These are phyloP conservation scores for Pythium pectinolyticum DNA, from an alignment of 352 stramenopile species.

Conservation along the genomic window DNA sequence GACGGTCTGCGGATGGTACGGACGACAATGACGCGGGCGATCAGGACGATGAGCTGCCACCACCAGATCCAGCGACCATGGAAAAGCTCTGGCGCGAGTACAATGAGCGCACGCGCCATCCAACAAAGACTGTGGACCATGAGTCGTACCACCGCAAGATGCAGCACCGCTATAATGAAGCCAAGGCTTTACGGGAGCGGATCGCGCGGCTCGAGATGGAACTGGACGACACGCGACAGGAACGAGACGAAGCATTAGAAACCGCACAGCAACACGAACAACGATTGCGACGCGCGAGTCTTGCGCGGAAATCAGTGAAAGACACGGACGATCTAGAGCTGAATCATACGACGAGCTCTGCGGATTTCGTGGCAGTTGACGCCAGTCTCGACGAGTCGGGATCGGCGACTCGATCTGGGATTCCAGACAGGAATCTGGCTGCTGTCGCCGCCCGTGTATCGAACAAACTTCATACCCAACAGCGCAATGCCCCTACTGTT, in stretches of 20 bases:
- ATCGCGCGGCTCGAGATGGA: slow-evolving; percentile 49
- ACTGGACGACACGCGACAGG: slow-evolving; percentile 31
- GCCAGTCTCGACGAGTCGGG: not conserved
- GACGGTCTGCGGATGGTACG: not conserved
- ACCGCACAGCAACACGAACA: slow-evolving; percentile 9
- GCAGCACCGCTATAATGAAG: slow-evolving; percentile 69
- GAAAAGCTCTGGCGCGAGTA: slow-evolving; percentile 70
- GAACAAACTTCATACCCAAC: slow-evolving; percentile 12
- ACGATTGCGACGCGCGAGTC: not conserved
- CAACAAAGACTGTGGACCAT: slow-evolving; percentile 44
- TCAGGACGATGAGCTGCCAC: slow-evolving; percentile 3
- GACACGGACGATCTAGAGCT: not conserved
- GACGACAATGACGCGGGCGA: slow-evolving; percentile 10
- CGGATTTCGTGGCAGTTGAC: not conserved
- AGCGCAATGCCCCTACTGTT: not conserved
- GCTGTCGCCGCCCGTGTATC: slow-evolving; percentile 13
- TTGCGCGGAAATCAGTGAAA: not conserved
- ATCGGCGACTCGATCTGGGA: not conserved
- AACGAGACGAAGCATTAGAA: slow-evolving; percentile 42
- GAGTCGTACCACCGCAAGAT: slow-evolving; percentile 71
- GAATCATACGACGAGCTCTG: not conserved
- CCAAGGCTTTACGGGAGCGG: slow-evolving; percentile 50
- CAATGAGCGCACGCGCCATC: slow-evolving; percentile 42
- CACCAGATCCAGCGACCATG: slow-evolving; percentile 42
- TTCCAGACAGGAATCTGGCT: slow-evolving; percentile 6